Base-by-base conservation (phyloP, 164 flowering plant genomes). In the Saururus chinensis region DNA sequence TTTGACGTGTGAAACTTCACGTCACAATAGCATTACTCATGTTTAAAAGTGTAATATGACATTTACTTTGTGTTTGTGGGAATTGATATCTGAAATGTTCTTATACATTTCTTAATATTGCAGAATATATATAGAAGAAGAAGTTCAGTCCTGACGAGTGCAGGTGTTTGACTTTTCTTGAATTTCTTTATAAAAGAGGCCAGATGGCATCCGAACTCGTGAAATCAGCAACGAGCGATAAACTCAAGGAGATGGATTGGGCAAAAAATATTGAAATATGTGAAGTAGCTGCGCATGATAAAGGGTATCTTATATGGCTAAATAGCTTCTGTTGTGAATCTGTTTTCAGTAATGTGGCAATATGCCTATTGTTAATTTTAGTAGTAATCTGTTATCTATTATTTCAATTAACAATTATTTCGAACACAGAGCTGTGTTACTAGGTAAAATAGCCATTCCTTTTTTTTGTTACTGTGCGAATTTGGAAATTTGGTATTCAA, bases 171-270 rank as follows among this genome's bases (percentile, higher is more conserved):
- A 25, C 9, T 20, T 9, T 17, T 21, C n/a, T 30, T 24, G 12
- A 25, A n/a, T 37, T 12, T 53, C 19, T 45, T 45, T 53, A n/a
- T 21, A 45, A 61, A 30, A 22, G n/a, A 61, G 53, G n/a, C 25
- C 56, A 57, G 45, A 80, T 92, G 98, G 95, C 88, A 1, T 65
- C 84, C n/a, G 96, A 86, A 69, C 92, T 92, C 68, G 96, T 92
- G 19, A 74, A 69, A 75, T 75, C 78, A 53, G 98, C 98, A 56
- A 92, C 98, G 37, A 84, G 81, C 64, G 95, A 87, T 66, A 86
- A 89, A 70, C 83, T 89, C 35, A 62, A 77, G 66, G 98, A 89
- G 71, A 72, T 84, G 77, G 95, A 89, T 72, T 92, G 98, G 98
- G 69, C 73, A 10, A 89, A 82, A 57, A 87, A 81, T 66, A 89